phyloP scores from a whole-genome alignment of 1,139 yeast species.

The Saccharomyces hybrid region DNA sequence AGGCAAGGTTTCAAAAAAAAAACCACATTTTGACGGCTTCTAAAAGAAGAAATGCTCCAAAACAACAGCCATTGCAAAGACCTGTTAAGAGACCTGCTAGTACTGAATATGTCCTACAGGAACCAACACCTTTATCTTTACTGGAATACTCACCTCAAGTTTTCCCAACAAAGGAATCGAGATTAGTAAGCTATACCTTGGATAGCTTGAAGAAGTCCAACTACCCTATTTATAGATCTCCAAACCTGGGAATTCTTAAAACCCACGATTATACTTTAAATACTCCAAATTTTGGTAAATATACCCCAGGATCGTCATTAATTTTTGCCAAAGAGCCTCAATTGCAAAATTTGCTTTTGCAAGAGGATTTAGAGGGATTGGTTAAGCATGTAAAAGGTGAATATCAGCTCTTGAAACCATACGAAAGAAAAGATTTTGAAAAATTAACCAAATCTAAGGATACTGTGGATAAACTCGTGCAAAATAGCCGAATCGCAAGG shows the following conservation, averaged over 20 bases:
- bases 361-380: slow-evolving; percentile 9
- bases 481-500: slow-evolving; percentile 20
- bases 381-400: slow-evolving; percentile 16
- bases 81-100: slow-evolving; percentile 1
- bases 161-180: slow-evolving; percentile 7
- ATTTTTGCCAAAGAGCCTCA: slow-evolving; percentile 20
- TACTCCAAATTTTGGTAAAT: slow-evolving; percentile 19
- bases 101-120: slow-evolving; percentile 14
- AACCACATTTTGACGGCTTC: background rate
- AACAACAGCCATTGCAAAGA: background rate
- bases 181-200: slow-evolving; percentile 17
- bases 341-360: slow-evolving; percentile 15
- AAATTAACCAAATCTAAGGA: slow-evolving; percentile 15
- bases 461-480: slow-evolving; percentile 9
- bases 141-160: slow-evolving; percentile 12
- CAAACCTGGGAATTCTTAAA: slow-evolving; percentile 15
- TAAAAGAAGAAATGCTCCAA: background rate
- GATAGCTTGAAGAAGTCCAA: slow-evolving; percentile 16
- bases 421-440: slow-evolving; percentile 11
- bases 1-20: background rate
- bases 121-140: slow-evolving; percentile 22
- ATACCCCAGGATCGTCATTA: slow-evolving; percentile 16
- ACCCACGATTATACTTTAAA: slow-evolving; percentile 9
- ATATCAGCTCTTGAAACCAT: slow-evolving; percentile 12
- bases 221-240: slow-evolving; percentile 21